Base-by-base conservation (phyloP, 768 basidiomycete genomes). In the Daedaleopsis sinensis region DNA sequence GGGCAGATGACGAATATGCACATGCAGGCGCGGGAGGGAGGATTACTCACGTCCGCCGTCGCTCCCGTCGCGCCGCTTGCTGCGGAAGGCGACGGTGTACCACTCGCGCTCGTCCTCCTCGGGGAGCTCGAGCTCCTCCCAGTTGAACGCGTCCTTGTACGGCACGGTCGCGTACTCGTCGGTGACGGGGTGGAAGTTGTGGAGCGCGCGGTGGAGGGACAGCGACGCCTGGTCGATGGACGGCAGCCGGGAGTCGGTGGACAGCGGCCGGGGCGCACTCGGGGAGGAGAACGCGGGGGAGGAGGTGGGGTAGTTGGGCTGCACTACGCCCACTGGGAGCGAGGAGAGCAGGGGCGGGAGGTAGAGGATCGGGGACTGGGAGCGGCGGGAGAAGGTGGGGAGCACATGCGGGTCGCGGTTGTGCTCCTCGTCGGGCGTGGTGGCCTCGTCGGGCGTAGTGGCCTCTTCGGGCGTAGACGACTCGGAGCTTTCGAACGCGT, bases 1-100 rank as follows among this genome's bases (percentile, higher is more conserved):
- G 52, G 19, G n/a, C 8, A 54, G 32, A 32, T 32, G 27, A 7
- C 27, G 27, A 32, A 32, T 32, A 3, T 16, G 43, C 18, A 10
- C 4, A 23, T 15, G 49, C 3, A 13, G n/a, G n/a, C n/a, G n/a
- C n/a, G n/a, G n/a, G n/a, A n/a, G 32, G 36, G 18, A 43, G 2
- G 39, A 60, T 56, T 49, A 74, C 81, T 64, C 72, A 92, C 92
- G 78, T 62, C 77, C 80, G 21, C 84, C 82, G 62, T 94, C 87
- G 65, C 89, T 90, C 23, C 85, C 91, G 9, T 78, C 74, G 68
- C 85, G 88, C 27, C 96, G 82, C 65, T 83, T 84, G 64, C 90
- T 92, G 13, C 93, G 82, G 75, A 98, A 98, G 16, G 86, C 93
- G 12, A 98, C 96, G 62, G 88, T 88, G 71, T 96, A 98, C 93